Base-by-base conservation (phyloP, 2,329 filamentous ascomycete species). In the Talaromyces islandicus region DNA sequence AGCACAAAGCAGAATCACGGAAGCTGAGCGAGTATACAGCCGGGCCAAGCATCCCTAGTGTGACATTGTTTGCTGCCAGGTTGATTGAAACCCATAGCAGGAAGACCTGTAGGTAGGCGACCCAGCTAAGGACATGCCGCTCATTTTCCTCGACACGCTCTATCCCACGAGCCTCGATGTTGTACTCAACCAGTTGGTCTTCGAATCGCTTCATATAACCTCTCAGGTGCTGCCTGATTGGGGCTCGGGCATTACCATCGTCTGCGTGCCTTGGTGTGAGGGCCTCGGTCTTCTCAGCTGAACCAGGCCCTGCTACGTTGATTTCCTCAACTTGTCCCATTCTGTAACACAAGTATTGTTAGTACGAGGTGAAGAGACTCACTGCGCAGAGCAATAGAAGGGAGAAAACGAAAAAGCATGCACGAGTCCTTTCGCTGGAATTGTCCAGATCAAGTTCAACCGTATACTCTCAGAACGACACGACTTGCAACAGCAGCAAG, bases 21-120 rank as follows among this genome's bases (percentile, higher is more conserved):
- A 87, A 87, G 21, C 82, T 81, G 6, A 88, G 74, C 4, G 77
- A 78, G 69, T 83, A 88, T 1, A 85, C 78, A 2, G 80, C 78
- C 1, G 84, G 83, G 0, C 85, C 85, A 19, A 87, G 77, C 79
- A 86, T 85, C 0, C 83, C 85, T n/a, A 87, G 75, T 0, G 84
- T 85, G 51, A 87, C 81, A 64, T 87, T 87, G 71, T 87, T 86
- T 27, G 85, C 82, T 2, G 83, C 82, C 10, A 87, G 73, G 66
- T 88, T 87, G 69, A 86, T 81, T 10, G 81, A 84, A 62, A 86
- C 80, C 85, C 85, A 88, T 54, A 88, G 72, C 53, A 85, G 70
- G 19, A 79, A 80, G 24, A 83, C 79, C 68, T 86, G 83, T 41
- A 80, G 72, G 67, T 84, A 84, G 32, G 81, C 80, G n/a, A 83